These are phyloP conservation scores for Globisporangium paddicum DNA, from an alignment of 352 stramenopile species.

Conservation along the genomic window DNA sequence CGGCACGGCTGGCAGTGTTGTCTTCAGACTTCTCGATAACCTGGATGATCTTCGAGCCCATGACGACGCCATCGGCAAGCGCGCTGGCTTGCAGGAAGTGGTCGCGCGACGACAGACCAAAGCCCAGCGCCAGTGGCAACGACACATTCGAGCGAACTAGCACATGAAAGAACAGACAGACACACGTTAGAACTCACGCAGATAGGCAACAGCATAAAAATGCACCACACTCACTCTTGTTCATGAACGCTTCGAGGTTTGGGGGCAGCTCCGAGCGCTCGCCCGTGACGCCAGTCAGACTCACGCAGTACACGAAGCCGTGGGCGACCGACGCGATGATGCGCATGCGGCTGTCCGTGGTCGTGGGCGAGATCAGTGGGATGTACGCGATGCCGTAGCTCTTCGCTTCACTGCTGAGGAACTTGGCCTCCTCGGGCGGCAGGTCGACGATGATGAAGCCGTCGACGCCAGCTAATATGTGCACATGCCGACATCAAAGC, in stretches of 20 bases:
- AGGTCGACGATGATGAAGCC: constrained; percentile 99
- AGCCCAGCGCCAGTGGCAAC: constrained; percentile 94
- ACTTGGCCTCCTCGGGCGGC: constrained; percentile 92
- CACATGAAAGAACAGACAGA: constrained; percentile 6
- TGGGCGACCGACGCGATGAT: constrained; percentile 65
- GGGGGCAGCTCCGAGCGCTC: constrained; percentile 85
- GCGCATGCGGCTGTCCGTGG: constrained; percentile 92
- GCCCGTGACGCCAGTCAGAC: constrained; percentile 92
- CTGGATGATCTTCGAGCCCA: constrained; percentile 87
- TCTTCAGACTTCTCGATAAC: constrained; percentile 67
- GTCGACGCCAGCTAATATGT: constrained; percentile 90
- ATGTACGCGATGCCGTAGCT: constrained; percentile 94
- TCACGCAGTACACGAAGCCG: constrained; percentile 88
- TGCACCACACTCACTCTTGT: constrained; percentile 40
- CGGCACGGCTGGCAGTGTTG: constrained; percentile 60
- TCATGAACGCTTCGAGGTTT: constrained; percentile 94
- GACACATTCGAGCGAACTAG: constrained; percentile 79
- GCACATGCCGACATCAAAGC: constrained; percentile 3
- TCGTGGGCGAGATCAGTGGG: constrained; percentile 96
- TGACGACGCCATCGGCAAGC: constrained; percentile 90
- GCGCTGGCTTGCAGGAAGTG: constrained; percentile 90
- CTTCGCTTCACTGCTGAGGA: constrained; percentile 88
- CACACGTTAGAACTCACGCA: not conserved
- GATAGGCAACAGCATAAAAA: not conserved
- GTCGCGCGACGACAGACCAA: constrained; percentile 94